Conservation (phyloP, 1,284 basidiomycete genomes). For the Hymenochaete sp. region DNA sequence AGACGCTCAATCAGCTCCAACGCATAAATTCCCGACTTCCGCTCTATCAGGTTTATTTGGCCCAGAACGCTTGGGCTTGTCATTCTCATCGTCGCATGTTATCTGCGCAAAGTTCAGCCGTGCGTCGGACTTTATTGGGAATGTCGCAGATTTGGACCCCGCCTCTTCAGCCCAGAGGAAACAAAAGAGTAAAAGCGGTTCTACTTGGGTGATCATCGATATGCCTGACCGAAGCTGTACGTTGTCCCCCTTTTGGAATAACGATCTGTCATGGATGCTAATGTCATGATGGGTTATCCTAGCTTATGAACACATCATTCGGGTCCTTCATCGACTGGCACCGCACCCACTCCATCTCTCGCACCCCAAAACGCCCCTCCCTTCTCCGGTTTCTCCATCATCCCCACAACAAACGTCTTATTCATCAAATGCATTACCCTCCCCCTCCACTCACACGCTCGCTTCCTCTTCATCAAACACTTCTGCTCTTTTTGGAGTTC, state of each 20-base stretch:
- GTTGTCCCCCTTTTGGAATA: slow-evolving; percentile 18
- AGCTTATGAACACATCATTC: slow-evolving; percentile 50
- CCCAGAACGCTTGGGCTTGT: slow-evolving; percentile 34
- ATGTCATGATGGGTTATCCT: neutral
- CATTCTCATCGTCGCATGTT: slow-evolving; percentile 26
- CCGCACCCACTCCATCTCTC: slow-evolving; percentile 35
- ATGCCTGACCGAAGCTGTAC: slow-evolving; percentile 45
- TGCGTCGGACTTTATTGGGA: neutral
- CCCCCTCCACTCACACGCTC: slow-evolving; percentile 9
- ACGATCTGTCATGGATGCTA: neutral
- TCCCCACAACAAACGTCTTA: slow-evolving; percentile 10
- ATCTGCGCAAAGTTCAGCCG: slow-evolving; percentile 42
- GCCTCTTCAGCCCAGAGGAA: slow-evolving; percentile 7
- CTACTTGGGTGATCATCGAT: slow-evolving; percentile 53
- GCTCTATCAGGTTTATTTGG: slow-evolving; percentile 38
- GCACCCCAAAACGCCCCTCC: slow-evolving; percentile 29
- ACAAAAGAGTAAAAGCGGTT: slow-evolving; percentile 21
- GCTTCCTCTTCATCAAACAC: neutral
- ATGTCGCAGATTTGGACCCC: slow-evolving; percentile 2
- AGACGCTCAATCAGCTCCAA: slow-evolving; percentile 38
- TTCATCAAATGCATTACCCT: slow-evolving; percentile 12
- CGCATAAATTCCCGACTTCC: slow-evolving; percentile 35
- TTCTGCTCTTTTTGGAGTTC: slow-evolving; percentile 26
- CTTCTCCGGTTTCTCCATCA: slow-evolving; percentile 19
- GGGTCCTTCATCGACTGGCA: slow-evolving; percentile 50